Base-by-base conservation (phyloP, 2,329 filamentous ascomycete species). In the Claviceps humidiphila region DNA sequence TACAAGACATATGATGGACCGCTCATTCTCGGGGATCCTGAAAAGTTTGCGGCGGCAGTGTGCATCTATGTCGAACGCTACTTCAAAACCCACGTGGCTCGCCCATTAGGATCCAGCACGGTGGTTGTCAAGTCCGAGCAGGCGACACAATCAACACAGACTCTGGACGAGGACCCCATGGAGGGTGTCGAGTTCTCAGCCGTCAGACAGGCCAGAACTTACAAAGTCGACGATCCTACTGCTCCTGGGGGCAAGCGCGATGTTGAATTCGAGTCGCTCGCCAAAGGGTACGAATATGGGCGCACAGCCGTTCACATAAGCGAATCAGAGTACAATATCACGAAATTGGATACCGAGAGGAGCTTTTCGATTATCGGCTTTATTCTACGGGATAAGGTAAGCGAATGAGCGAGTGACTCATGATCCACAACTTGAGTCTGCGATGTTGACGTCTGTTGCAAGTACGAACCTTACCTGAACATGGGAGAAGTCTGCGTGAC, bases 231-330 rank as follows among this genome's bases (percentile, higher is more conserved):
- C 40, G 87, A 96, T 55, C 77, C 84, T 5, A 73, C 78, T 41
- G 82, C 82, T 0, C 82, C 85, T 0, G 89, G 87, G 16, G 86
- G 87, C 13, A 95, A 91, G 68, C 77, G 76, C 51, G 88, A 95
- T 51, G 82, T 98, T 26, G 81, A 86, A 30, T 81, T 82, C 53
- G 89, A 95, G 14, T 80, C 88, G 16, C 75, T 98, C 40, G 88
- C 88, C n/a, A 95, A 89, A 65, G 93, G 93, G 0, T 98, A 91
- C 62, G 84, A 89, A 62, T 98, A 98, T 64, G 93, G 93, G 46
- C 80, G 89, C 53, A 96, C 91, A 0, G 89, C 87, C 2, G 91
- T 98, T 1, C 84, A 86, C 58, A 95, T 98, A 58, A 87, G 81
- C 58, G 84, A 90, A 59, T 85, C 85, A 0, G 91, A 98, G 60